Evolutionary conservation across 1,139 yeast species (phyloP).

Genomic region (Magnusiomyces fungicola): DNA sequence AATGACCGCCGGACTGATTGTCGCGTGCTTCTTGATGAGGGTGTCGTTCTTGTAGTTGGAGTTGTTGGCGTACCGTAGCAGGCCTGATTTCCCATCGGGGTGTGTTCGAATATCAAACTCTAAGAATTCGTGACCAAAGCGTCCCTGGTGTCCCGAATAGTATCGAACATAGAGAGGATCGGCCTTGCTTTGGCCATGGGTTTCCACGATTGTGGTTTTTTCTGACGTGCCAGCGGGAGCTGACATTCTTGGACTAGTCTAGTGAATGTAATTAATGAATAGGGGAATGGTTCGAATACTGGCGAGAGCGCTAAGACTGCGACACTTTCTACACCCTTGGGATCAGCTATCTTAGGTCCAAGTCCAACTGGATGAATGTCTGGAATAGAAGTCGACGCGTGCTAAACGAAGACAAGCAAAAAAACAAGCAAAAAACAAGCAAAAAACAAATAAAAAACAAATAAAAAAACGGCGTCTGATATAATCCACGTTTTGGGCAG

Average conservation of each 20-base stretch:
- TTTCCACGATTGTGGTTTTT: not conserved
- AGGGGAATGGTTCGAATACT: constrained; percentile 3
- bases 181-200: constrained; percentile 6
- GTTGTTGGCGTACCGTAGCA: constrained; percentile 40
- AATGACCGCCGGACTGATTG: constrained; percentile 34
- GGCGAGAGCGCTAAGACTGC: not conserved
- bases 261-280: no score
- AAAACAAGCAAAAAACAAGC: no score
- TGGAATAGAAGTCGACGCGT: no score
- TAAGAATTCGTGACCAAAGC: constrained; percentile 42
- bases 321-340: not conserved
- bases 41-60: constrained; percentile 42
- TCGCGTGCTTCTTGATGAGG: constrained; percentile 36
- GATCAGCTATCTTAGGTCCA: no score
- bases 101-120: constrained; percentile 37
- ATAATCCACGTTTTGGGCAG: no score
- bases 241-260: no score
- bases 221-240: not conserved
- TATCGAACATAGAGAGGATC: constrained; percentile 36
- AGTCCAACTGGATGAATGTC: no score
- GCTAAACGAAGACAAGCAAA: not conserved
- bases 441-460: not conserved
- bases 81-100: constrained; percentile 32
- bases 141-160: constrained; percentile 40
- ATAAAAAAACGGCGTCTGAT: no score